Evolutionary conservation across 2,329 filamentous ascomycete genomes (phyloP).

Genomic region (Scytalidium sp.): DNA sequence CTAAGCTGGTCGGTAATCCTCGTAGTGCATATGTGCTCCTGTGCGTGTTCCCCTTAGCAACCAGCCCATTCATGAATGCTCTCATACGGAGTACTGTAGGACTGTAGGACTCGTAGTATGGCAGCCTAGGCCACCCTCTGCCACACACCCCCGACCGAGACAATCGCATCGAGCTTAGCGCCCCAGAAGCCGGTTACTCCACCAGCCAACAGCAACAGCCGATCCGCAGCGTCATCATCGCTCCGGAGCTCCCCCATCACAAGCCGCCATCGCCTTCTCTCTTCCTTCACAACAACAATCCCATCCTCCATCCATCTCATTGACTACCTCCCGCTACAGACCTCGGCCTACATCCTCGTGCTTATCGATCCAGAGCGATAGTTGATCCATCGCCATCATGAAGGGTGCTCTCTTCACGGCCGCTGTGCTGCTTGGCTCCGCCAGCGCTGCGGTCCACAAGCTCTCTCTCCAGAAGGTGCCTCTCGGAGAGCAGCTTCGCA

Average conservation of each 20-base stretch:
- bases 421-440: slow-evolving; percentile 77
- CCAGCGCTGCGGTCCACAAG: slow-evolving; percentile 86
- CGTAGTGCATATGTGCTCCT: too few relatives aligned
- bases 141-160: not conserved
- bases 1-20: too few relatives aligned
- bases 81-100: not conserved
- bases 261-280: not conserved
- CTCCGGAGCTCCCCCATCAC: not conserved
- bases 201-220: not conserved
- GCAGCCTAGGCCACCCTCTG: not conserved
- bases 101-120: not conserved
- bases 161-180: not conserved
- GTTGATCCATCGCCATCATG: slow-evolving; percentile 52
- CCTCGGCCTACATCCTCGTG: slow-evolving; percentile 1
- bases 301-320: slow-evolving; percentile 6
- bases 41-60: too few relatives aligned
- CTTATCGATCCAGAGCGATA: slow-evolving; percentile 23
- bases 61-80: too few relatives aligned
- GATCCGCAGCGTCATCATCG: not conserved
- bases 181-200: not conserved
- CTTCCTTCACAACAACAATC: not conserved
- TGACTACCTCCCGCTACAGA: not conserved
- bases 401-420: slow-evolving; percentile 80
- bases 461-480: slow-evolving; percentile 98
- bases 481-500: slow-evolving; percentile 86